A percentile compares a stretch with the other conserved stretches of the same genome.
Conservation (phyloP, 805 yeast genomes). For the Kuraishia hungarica region DNA sequence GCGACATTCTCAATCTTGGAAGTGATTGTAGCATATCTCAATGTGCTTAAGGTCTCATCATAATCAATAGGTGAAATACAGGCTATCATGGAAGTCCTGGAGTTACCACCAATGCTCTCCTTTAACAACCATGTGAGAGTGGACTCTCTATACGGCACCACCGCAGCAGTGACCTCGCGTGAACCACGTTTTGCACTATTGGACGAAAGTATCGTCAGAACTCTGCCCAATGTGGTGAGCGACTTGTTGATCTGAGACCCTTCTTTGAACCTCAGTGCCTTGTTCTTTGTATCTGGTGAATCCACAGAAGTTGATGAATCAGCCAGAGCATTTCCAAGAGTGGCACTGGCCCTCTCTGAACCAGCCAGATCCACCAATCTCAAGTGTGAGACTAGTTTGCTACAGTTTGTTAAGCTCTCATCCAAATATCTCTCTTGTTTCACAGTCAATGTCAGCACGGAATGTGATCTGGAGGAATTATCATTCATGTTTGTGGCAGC, state of each 20-base stretch:
- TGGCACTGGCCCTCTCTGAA: conserved; percentile 59
- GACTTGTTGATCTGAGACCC: conserved; percentile 76
- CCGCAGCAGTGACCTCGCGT: conserved; percentile 16
- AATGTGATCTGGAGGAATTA: conserved; percentile 71
- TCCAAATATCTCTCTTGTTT: conserved; percentile 41
- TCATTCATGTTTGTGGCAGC: conserved; percentile 72
- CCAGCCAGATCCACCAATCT: conserved; percentile 77
- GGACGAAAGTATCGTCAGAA: conserved; percentile 40
- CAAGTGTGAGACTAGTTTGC: conserved; percentile 45
- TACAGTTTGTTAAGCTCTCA: conserved; percentile 31
- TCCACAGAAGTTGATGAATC: neutral
- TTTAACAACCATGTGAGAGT: conserved; percentile 65
- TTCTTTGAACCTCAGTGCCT: conserved; percentile 56
- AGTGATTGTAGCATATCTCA: conserved; percentile 73
- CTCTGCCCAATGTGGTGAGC: conserved; percentile 69
- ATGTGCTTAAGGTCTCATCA: conserved; percentile 69
- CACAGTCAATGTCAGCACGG: conserved; percentile 58
- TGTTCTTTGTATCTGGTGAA: conserved; percentile 30
- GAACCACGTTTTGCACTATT: conserved; percentile 13
- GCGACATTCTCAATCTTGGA: conserved; percentile 62
- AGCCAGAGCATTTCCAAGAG: conserved; percentile 13
- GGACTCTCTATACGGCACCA: conserved; percentile 71
- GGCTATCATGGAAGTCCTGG: conserved; percentile 83
- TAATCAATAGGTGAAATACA: conserved; percentile 73
- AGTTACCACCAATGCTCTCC: conserved; percentile 73